Evolutionary conservation across 75 land plant genomes (phyloP).

Genomic region (Azolla pinnata): DNA sequence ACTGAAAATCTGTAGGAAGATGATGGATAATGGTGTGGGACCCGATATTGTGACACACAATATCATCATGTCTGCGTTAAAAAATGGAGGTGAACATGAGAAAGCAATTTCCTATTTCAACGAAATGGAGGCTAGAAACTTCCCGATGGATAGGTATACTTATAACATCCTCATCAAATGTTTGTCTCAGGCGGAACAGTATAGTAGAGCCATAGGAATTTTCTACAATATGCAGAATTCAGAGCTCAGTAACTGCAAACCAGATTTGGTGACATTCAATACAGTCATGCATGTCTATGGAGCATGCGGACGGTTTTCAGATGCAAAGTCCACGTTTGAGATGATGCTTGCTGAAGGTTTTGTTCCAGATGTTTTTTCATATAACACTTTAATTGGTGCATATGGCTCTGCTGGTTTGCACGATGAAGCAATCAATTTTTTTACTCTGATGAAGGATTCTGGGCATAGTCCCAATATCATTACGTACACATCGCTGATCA

Average conservation of each 20-base stretch:
- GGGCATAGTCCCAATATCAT: slow-evolving; percentile 75
- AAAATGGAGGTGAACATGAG: slow-evolving; percentile 62
- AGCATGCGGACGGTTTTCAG: slow-evolving; percentile 52
- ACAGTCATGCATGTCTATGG: slow-evolving; percentile 77
- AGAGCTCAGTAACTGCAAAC: slow-evolving; percentile 37
- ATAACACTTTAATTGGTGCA: slow-evolving; percentile 72
- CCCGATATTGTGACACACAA: slow-evolving; percentile 93
- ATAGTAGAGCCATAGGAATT: slow-evolving; percentile 53
- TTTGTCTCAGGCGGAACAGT: slow-evolving; percentile 54
- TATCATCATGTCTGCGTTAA: slow-evolving; percentile 71
- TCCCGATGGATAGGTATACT: slow-evolving; percentile 58
- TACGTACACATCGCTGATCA: slow-evolving; percentile 78
- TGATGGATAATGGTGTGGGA: slow-evolving; percentile 96
- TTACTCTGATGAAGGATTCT: slow-evolving; percentile 38
- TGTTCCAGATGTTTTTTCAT: slow-evolving; percentile 62
- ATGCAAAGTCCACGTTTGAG: slow-evolving; percentile 60
- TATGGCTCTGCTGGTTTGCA: slow-evolving; percentile 78
- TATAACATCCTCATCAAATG: slow-evolving; percentile 75
- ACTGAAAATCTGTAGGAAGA: slow-evolving; percentile 67
- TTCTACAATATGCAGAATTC: slow-evolving; percentile 67
- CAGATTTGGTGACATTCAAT: slow-evolving; percentile 77
- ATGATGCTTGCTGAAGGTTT: slow-evolving; percentile 86
- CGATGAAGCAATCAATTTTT: slow-evolving; percentile 46
- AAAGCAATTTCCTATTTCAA: slow-evolving; percentile 76
- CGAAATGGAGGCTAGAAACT: slow-evolving; percentile 47